Base-by-base conservation (phyloP, 148 eudicot genomes). In the Cornus suecica region DNA sequence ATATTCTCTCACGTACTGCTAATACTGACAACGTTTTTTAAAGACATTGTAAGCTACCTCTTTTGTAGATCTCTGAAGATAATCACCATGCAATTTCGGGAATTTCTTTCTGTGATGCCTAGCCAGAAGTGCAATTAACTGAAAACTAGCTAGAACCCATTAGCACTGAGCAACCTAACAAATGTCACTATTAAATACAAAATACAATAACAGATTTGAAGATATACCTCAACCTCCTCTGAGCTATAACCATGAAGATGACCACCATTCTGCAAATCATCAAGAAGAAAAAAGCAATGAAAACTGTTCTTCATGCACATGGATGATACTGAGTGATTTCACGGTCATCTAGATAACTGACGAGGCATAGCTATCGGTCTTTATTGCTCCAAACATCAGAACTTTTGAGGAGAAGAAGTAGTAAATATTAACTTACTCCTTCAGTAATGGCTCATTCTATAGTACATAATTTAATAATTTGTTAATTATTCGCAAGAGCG, bases 81-180 rank as follows among this genome's bases (percentile, higher is more conserved):
- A 80, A 69, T 14, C 51, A 77, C 67, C 68, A 74, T 81, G 84
- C 71, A 75, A 24, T 66, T 71, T 86, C 2, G 92, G 91, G 66
- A 86, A 83, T 79, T 90, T 90, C 78, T 92, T 92, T 74, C 92
- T 86, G 65, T 92, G 94, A 86, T 86, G 84, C 71, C 77, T 87
- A 69, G 75, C 88, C 56, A 92, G 90, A 75, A 86, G 77, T 37
- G 90, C 91, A 70, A 90, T 87, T 54, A 92, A 80, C 97, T 92
- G 97, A 74, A 82, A 76, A 48, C 23, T 52, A 74, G 6, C 62
- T 1, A 23, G 80, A 25, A 51, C 63, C 66, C 42, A 78, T 69
- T 60, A 74, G 74, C 63, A 76, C 42, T 25, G 66, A 66, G 61
- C 31, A 28, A 30, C 30, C 25, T 63, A 65, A 74, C 66, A 54